Evolutionary conservation across 768 basidiomycete species (phyloP).

Genomic region (Kondoa malvinella): DNA sequence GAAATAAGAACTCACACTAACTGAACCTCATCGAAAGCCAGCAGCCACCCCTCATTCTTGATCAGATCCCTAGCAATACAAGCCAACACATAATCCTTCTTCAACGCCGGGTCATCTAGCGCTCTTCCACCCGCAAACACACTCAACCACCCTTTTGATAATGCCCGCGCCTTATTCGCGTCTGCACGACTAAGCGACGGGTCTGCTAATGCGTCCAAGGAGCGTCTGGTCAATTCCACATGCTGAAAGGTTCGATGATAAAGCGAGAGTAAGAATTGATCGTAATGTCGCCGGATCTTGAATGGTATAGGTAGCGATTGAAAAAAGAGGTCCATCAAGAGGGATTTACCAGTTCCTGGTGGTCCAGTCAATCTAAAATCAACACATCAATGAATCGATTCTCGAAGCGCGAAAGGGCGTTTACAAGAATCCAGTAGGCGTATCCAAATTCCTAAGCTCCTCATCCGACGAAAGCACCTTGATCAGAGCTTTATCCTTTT

Average conservation of each 20-base stretch:
- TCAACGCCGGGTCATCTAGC: slow-evolving; percentile 22
- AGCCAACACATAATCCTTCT: slow-evolving; percentile 35
- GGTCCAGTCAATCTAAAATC: slow-evolving; percentile 29
- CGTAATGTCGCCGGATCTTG: slow-evolving; percentile 46
- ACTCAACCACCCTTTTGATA: slow-evolving; percentile 30
- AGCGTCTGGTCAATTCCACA: slow-evolving; percentile 1
- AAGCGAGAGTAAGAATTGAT: slow-evolving; percentile 42
- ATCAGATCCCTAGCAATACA: slow-evolving; percentile 38
- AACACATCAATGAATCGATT: slow-evolving; percentile 27
- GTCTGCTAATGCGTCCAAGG: slow-evolving; percentile 26
- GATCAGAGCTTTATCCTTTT: slow-evolving; percentile 32
- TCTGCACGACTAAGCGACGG: slow-evolving; percentile 31
- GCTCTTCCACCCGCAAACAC: slow-evolving; percentile 30
- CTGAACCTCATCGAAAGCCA: slow-evolving; percentile 48
- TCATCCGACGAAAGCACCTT: slow-evolving; percentile 39
- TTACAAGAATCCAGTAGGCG: slow-evolving; percentile 31
- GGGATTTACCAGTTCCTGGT: slow-evolving; percentile 28
- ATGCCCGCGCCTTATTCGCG: slow-evolving; percentile 28
- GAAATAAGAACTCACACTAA: slow-evolving; percentile 31
- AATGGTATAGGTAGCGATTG: slow-evolving; percentile 40
- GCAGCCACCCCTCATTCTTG: slow-evolving; percentile 38
- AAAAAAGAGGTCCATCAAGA: slow-evolving; percentile 45
- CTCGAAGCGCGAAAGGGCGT: background rate
- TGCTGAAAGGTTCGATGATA: slow-evolving; percentile 32
- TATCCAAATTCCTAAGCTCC: slow-evolving; percentile 40